These are phyloP conservation scores for Emericellopsis atlantica DNA, from an alignment of 2,329 filamentous ascomycete species.

Conservation along the genomic window DNA sequence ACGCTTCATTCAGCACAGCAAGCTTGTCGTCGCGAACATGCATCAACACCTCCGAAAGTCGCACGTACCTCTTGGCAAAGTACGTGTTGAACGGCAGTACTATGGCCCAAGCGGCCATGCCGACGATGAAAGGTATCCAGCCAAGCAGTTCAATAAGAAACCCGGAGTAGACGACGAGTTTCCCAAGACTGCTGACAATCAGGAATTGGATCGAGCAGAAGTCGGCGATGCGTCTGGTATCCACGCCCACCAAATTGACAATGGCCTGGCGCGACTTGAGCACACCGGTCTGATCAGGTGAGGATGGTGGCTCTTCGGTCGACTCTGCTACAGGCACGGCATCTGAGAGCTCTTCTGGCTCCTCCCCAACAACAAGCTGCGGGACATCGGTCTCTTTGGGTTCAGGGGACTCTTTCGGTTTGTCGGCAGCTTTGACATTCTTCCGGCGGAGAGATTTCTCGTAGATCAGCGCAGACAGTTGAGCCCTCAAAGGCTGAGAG, in stretches of 20 bases:
- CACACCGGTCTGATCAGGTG: constrained; percentile 16
- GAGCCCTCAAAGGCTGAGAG: constrained; percentile 52
- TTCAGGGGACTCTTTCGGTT: constrained; percentile 6
- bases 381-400: constrained; percentile 8
- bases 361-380: constrained; percentile 3
- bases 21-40: constrained; percentile 65
- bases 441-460: constrained; percentile 67
- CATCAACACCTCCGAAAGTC: constrained; percentile 59
- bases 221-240: constrained; percentile 55
- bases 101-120: constrained; percentile 49
- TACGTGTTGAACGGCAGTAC: constrained; percentile 58
- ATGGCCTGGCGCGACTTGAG: constrained; percentile 50
- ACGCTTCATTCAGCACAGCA: constrained; percentile 61
- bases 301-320: constrained; percentile 33
- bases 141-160: constrained; percentile 61
- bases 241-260: constrained; percentile 69
- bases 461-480: constrained; percentile 62
- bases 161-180: constrained; percentile 50
- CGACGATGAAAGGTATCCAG: constrained; percentile 55
- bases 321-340: neutral
- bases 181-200: constrained; percentile 49
- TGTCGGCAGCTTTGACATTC: constrained; percentile 52
- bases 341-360: constrained; percentile 10
- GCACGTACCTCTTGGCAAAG: constrained; percentile 51
- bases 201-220: constrained; percentile 56